Base-by-base conservation (phyloP, 345 rosid genomes). In the Eucalyptus cladocalyx region DNA sequence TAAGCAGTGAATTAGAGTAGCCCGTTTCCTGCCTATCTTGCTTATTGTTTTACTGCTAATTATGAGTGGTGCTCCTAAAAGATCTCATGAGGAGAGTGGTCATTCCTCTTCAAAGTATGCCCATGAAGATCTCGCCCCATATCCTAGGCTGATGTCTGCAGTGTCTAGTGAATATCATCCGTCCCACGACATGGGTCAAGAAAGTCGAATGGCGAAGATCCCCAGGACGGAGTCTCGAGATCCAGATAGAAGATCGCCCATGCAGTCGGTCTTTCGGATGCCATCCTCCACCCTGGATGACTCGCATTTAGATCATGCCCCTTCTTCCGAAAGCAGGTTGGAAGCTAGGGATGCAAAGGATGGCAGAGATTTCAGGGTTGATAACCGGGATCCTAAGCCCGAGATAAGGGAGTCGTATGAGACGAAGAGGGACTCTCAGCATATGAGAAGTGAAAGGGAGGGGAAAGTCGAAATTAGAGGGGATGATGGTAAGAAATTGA, bases 51-150 rank as follows among this genome's bases (percentile, higher is more conserved):
- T 76, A 23, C 28, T 7, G 30, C 30, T 40, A 76, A 76, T 40
- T 76, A 96, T 96, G 98, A 96, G 97, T 89, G 94, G 95, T 89
- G 93, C 92, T 89, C 97, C 98, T 7, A 98, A 97, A 93, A 94
- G 98, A 95, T 90, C 96, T 90, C 98, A 95, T 34, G 99, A 98
- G 88, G 99, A 97, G 80, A 96, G 93, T 88, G 95, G 93, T 88
- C 94, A 95, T 89, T 92, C 99, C 90, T 93, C 97, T 69, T 92
- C 93, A 6, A 97, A 97, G 89, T 96, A 94, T 89, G 93, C 95
- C 12, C 96, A 95, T 56, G 99, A 98, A 12, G 99, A 98, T 88
- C 86, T 92, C 11, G 89, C 92, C 56, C 80, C 93, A 51, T 95
- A 95, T 89, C 96, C 99, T 56, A 97, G 95, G 92, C 72, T 95